Conservation (phyloP, 306 rosid genomes). For the Adenanthera pavonina region DNA sequence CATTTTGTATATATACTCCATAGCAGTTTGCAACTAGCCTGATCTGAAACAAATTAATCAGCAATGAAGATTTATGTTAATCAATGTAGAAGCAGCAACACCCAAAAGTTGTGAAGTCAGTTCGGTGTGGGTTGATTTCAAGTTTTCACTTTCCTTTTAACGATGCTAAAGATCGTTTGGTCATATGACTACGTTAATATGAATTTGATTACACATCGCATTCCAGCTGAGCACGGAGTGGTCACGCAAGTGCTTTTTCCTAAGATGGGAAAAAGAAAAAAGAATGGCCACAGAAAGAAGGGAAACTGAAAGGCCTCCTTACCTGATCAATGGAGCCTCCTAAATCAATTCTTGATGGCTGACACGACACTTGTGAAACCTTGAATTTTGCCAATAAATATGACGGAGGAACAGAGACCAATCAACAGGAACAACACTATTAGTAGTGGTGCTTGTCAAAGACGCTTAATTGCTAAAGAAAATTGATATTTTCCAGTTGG, state of each 20-base stretch:
- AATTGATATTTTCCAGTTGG: slow-evolving; percentile 32
- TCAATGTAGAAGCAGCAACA: neutral
- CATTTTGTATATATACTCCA: neutral
- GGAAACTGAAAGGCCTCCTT: slow-evolving; percentile 24
- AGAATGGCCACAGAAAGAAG: neutral
- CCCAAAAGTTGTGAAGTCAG: slow-evolving; percentile 13
- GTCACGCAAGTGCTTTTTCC: slow-evolving; percentile 37
- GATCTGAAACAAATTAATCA: neutral
- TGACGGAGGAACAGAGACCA: slow-evolving; percentile 18
- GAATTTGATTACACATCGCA: slow-evolving; percentile 41
- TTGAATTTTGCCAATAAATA: slow-evolving; percentile 16
- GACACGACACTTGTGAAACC: slow-evolving; percentile 28
- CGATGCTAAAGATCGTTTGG: slow-evolving; percentile 39
- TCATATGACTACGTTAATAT: slow-evolving; percentile 37
- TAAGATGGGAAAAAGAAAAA: slow-evolving; percentile 23
- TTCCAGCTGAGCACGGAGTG: neutral
- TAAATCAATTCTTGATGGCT: slow-evolving; percentile 38
- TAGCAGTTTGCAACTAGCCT: neutral
- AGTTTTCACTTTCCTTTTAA: slow-evolving; percentile 37
- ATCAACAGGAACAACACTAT: slow-evolving; percentile 19
- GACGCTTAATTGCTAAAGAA: slow-evolving; percentile 32
- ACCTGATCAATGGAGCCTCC: slow-evolving; percentile 15
- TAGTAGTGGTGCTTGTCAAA: slow-evolving; percentile 36
- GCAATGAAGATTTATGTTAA: neutral
- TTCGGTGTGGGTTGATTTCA: slow-evolving; percentile 14